These are phyloP conservation scores for Tremellales sp. DNA, from an alignment of 1,284 basidiomycete genomes.

Conservation along the genomic window DNA sequence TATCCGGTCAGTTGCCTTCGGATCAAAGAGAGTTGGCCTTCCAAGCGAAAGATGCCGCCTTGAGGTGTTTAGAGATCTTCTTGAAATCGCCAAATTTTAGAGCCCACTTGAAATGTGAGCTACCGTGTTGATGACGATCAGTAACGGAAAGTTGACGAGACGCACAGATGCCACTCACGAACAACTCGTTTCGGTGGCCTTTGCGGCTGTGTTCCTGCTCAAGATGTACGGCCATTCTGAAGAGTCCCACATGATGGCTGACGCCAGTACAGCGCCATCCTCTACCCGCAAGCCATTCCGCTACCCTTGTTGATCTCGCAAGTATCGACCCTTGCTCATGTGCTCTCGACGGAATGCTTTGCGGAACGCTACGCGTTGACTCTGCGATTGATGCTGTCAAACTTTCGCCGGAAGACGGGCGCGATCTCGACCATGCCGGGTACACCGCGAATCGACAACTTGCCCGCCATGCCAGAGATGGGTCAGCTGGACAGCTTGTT, in stretches of 20 bases:
- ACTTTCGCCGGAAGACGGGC: constrained; percentile 78
- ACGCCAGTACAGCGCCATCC: constrained; percentile 31
- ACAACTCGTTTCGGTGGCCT: constrained; percentile 83
- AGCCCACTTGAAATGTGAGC: constrained; percentile 41
- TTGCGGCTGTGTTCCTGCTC: constrained; percentile 84
- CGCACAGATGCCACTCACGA: constrained; percentile 79
- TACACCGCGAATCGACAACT: constrained; percentile 54
- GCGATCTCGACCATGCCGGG: constrained; percentile 57
- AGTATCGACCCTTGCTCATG: constrained; percentile 43
- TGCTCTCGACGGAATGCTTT: constrained; percentile 46
- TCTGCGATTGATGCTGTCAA: constrained; percentile 82
- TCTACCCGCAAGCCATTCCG: constrained; percentile 40
- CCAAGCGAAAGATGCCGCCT: constrained; percentile 86
- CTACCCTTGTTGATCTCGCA: constrained; percentile 35
- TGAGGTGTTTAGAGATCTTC: constrained; percentile 62
- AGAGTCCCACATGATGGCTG: background rate
- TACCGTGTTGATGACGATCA: constrained; percentile 56
- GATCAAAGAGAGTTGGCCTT: constrained; percentile 91
- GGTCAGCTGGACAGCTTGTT: constrained; percentile 34
- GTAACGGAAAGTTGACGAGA: constrained; percentile 48
- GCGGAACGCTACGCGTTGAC: constrained; percentile 71
- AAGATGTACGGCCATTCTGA: constrained; percentile 57
- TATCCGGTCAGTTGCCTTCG: constrained; percentile 52
- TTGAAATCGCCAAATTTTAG: constrained; percentile 34
- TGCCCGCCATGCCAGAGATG: constrained; percentile 54